Evolutionary conservation across 495 filamentous ascomycete genomes (phyloP), one percentile per base, ranked within the genome.

Genomic region (Penicillium riverlandense): DNA sequence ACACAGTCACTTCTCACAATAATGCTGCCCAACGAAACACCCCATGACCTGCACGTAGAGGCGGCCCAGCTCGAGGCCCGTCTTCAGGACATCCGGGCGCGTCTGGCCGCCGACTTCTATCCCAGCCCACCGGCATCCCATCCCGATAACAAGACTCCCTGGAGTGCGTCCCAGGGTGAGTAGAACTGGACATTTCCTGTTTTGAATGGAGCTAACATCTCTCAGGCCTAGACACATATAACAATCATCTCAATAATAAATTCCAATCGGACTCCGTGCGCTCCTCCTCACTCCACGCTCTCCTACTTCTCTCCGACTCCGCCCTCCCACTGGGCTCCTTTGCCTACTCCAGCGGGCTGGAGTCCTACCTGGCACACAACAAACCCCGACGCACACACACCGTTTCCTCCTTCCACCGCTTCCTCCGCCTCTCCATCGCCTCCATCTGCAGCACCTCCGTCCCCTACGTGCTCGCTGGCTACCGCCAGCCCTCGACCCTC

Each of bases 301-400:
- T 96, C 48, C 82, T 97, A 40, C 79, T 96, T 10, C 84, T 99
- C 53, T 85, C 92, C 30, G 92, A 99, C 74, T 95, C 92, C 7
- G 92, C 92, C 32, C 82, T 99, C 7, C 92, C 92, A 7, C 73
- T 99, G 0, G 94, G 94, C 55, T 94, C 90, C 34, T 99, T 99
- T 68, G 92, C 92, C 48, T 99, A 95, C 77, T 90, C 85, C 71
- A 85, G 78, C 52, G 90, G 91, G 0, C 78, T 99, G 29, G 92
- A 99, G 61, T 96, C 90, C 40, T 96, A 88, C 63, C 80, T 96
- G 27, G 84, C 87, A 2, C 92, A 97, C 70, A 78, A 82, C 41
- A 72, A 66, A 32, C 68, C 75, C 30, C 53, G 61, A 11, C 66
- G 67, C 31, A 44, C 64, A 43, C 58, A 55, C 38, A 59, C 53